phyloP scores from a whole-genome alignment of 768 basidiomycete genomes.

The Dendrothele bispora region DNA sequence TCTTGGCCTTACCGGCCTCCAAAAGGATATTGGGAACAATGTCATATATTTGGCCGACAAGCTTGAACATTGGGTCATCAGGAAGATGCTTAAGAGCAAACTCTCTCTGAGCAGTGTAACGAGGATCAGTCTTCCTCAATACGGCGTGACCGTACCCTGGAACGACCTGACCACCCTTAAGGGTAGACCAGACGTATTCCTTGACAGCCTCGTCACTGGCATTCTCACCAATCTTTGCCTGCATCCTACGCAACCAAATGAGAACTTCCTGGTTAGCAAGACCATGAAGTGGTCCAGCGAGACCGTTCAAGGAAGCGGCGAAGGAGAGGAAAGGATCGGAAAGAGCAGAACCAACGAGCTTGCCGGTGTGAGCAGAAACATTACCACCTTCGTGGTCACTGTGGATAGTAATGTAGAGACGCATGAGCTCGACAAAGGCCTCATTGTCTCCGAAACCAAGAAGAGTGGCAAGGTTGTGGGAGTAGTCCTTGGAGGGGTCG shows the following conservation, averaged over 20 bases:
- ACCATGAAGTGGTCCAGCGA: slow-evolving; percentile 96
- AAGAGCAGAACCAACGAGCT: slow-evolving; percentile 91
- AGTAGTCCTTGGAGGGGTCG: slow-evolving; percentile 83
- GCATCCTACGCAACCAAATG: slow-evolving; percentile 93
- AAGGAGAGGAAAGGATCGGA: slow-evolving; percentile 98
- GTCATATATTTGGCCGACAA: slow-evolving; percentile 86
- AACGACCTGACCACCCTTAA: slow-evolving; percentile 91
- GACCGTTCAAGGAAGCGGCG: slow-evolving; percentile 89
- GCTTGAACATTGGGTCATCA: slow-evolving; percentile 88
- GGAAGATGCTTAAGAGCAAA: slow-evolving; percentile 86
- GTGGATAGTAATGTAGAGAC: slow-evolving; percentile 97
- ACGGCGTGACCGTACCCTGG: slow-evolving; percentile 92
- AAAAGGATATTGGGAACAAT: slow-evolving; percentile 90
- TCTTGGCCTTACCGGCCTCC: slow-evolving; percentile 91
- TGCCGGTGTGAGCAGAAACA: slow-evolving; percentile 93
- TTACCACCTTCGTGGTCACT: slow-evolving; percentile 99
- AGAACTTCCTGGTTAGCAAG: slow-evolving; percentile 98
- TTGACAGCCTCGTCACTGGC: slow-evolving; percentile 86
- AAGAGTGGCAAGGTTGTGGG: slow-evolving; percentile 83
- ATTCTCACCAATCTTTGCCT: slow-evolving; percentile 80
- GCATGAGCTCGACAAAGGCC: slow-evolving; percentile 90
- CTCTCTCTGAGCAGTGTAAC: slow-evolving; percentile 87
- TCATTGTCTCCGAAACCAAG: slow-evolving; percentile 89
- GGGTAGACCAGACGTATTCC: slow-evolving; percentile 93
- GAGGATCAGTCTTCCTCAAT: slow-evolving; percentile 88